Evolutionary conservation across 1,139 yeast species (phyloP).

Genomic region (Zygoascus meyerae): DNA sequence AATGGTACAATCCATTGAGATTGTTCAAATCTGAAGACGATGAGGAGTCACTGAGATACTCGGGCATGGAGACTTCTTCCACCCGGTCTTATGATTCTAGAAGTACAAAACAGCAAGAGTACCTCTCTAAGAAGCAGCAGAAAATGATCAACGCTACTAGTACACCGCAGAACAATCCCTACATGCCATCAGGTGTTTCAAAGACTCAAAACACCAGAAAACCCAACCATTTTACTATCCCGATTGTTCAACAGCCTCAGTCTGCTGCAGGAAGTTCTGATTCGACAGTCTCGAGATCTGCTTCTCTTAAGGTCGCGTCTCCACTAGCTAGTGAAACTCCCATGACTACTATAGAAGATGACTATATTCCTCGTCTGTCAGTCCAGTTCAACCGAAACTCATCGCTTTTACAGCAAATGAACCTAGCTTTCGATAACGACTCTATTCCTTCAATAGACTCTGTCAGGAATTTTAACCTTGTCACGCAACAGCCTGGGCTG

Average conservation of each 20-base stretch:
- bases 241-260: background rate
- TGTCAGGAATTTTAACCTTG: background rate
- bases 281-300: background rate
- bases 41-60: conserved; percentile 6
- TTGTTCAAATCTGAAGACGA: conserved; percentile 6
- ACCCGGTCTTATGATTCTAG: conserved; percentile 1
- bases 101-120: background rate
- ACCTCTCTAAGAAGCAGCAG: background rate
- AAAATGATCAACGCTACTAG: background rate
- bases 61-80: conserved; percentile 1
- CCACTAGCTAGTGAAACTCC: background rate
- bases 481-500: too few species aligned
- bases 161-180: background rate
- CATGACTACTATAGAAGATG: background rate
- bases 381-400: conserved; percentile 1
- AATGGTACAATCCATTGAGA: conserved; percentile 8
- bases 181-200: background rate
- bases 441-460: conserved; percentile 5
- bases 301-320: background rate
- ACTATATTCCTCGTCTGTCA: conserved; percentile 3
- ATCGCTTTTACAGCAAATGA: conserved; percentile 6
- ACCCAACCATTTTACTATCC: conserved; percentile 4
- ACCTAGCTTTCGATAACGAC: conserved; percentile 5
- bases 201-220: background rate
- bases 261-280: background rate